phyloP scores from a whole-genome alignment of 345 rosid genomes.

The rapeseed (Brassica napus) region Da-Ae NC_063451.1:27601501-27602000 shows the following conservation, averaged over 20 bases:
- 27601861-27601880: neutral
- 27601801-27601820: neutral
- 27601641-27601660: neutral
- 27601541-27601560: too few species aligned
- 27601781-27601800: neutral
- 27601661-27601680: neutral
- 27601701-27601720: neutral
- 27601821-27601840: constrained; percentile 14
- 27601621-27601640: too few species aligned
- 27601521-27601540: too few species aligned
- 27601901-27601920: too few species aligned
- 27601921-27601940: too few species aligned
- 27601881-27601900: neutral
- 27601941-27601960: neutral
- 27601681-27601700: neutral
- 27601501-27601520: too few species aligned
- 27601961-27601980: neutral
- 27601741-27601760: neutral
- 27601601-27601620: too few species aligned
- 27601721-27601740: neutral
- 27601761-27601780: too few species aligned
- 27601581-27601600: too few species aligned
- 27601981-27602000: neutral
- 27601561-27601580: too few species aligned
- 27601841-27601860: neutral